phyloP scores from a whole-genome alignment of 202 grass and related monocot genomes.

The Alloteropsis angusta region DNA sequence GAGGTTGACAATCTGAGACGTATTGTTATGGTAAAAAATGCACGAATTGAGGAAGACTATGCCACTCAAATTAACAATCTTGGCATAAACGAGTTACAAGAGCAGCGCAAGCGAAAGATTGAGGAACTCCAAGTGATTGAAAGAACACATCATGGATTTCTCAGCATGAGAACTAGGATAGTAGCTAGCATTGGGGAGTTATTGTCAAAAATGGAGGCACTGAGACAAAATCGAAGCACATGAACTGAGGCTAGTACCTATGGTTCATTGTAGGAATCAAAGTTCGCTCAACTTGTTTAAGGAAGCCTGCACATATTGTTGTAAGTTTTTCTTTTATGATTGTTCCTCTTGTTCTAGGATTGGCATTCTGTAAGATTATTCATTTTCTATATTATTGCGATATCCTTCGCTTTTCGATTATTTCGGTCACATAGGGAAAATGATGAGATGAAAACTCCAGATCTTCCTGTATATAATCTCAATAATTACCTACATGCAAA shows the following conservation, averaged over 20 bases:
- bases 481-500: not conserved
- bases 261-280: not conserved
- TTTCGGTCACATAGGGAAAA: not conserved
- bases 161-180: constrained; percentile 82
- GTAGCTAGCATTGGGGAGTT: constrained; percentile 67
- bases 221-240: constrained; percentile 55
- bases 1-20: constrained; percentile 51
- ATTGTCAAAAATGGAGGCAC: constrained; percentile 77
- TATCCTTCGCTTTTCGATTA: not conserved
- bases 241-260: constrained; percentile 11
- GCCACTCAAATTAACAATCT: constrained; percentile 41
- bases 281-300: constrained; percentile 20
- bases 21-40: constrained; percentile 49
- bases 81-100: constrained; percentile 51
- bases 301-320: constrained; percentile 18
- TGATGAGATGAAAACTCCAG: not conserved
- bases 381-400: constrained; percentile 2
- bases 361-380: constrained; percentile 8
- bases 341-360: constrained; percentile 13
- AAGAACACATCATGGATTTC: constrained; percentile 55
- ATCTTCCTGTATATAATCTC: constrained; percentile 1
- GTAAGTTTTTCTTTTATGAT: constrained; percentile 32
- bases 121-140: constrained; percentile 74
- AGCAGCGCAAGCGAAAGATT: constrained; percentile 50
- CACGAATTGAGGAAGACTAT: constrained; percentile 65